Evolutionary conservation across 2,329 filamentous ascomycete species (phyloP), one percentile per base, ranked within the genome.

Genomic region (Pseudocercospora ulei): DNA sequence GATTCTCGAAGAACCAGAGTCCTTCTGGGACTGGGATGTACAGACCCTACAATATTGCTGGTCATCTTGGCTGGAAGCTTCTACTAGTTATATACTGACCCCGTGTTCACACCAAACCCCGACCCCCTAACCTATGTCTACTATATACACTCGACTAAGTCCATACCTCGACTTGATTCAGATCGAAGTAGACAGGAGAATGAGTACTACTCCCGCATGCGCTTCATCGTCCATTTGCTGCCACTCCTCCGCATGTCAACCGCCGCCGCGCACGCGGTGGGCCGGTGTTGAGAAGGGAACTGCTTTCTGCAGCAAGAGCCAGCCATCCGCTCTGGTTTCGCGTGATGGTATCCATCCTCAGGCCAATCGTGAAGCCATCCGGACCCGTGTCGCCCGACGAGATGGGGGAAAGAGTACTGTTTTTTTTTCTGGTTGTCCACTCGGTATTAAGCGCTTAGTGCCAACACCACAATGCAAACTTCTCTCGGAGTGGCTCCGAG

Each of bases 201-300:
- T 55, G 41, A 46, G 46, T 55, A 50, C 37, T 55, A 54, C 48
- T 51, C 52, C 9, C 51, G 51, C 24, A 45, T 50, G 20, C 46
- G 48, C 13, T 42, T 49, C 35, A 49, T 51, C 11, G 23, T 12
- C 8, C 23, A 43, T 2, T 42, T 56, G 3, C 29, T 54, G 0
- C 42, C 51, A 7, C 44, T 48, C 7, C 48, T 56, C 17, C 27
- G 43, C 4, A 23, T 35, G 4, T 44, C 47, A 0, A n/a, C 27
- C 1, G 4, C 35, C 5, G 29, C 40, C 7, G 48, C 49, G 0
- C 48, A 47, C 11, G 26, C 53, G n/a, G 27, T 55, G 38, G 3
- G 52, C 37, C 7, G 51, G 51, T 3, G 18, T 46, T 3, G 52
- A 30, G 13, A 31, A 55, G 24, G 24, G 24, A 27, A 20, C 4